A percentile compares a stretch with the other conserved stretches of the same genome.
Conservation (phyloP, 2,329 filamentous ascomycete species). For the Fusarium brevicatenulatum region DNA sequence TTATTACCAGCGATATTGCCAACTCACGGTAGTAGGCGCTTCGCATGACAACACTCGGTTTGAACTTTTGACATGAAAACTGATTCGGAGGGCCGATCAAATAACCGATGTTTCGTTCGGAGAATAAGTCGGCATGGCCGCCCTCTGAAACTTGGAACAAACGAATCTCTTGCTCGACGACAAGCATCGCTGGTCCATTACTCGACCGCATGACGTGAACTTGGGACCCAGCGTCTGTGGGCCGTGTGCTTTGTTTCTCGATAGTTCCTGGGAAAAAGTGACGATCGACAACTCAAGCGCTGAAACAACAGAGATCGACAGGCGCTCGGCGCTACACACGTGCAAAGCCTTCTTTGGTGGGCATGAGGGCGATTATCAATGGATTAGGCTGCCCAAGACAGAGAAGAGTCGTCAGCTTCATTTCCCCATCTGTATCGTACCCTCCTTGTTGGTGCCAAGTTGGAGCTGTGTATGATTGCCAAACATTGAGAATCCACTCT, state of each 20-base stretch:
- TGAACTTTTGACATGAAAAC: neutral
- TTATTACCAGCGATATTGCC: neutral
- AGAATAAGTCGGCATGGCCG: conserved; percentile 21
- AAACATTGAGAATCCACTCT: neutral
- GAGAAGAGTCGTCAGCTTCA: conserved; percentile 35
- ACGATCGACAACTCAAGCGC: conserved; percentile 33
- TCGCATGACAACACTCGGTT: conserved; percentile 10
- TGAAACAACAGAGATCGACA: conserved; percentile 32
- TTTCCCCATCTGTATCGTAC: conserved; percentile 23
- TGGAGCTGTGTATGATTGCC: neutral
- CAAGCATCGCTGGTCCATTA: conserved; percentile 16
- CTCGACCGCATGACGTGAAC: conserved; percentile 27
- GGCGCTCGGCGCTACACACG: conserved; percentile 18
- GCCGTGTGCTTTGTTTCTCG: conserved; percentile 20
- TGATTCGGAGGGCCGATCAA: conserved; percentile 1
- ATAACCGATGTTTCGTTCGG: conserved; percentile 31
- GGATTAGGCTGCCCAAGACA: conserved; percentile 3
- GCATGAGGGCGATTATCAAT: conserved; percentile 31
- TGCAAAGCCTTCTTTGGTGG: conserved; percentile 20
- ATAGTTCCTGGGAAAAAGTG: conserved; percentile 15
- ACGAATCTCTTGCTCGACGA: neutral
- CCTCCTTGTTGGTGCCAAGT: conserved; percentile 1
- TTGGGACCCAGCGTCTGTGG: conserved; percentile 10
- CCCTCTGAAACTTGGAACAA: conserved; percentile 1
- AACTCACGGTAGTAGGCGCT: neutral